These are phyloP conservation scores for Osmanthus fragrans DNA, from an alignment of 257 asterid genomes.

Conservation along the genomic window DNA sequence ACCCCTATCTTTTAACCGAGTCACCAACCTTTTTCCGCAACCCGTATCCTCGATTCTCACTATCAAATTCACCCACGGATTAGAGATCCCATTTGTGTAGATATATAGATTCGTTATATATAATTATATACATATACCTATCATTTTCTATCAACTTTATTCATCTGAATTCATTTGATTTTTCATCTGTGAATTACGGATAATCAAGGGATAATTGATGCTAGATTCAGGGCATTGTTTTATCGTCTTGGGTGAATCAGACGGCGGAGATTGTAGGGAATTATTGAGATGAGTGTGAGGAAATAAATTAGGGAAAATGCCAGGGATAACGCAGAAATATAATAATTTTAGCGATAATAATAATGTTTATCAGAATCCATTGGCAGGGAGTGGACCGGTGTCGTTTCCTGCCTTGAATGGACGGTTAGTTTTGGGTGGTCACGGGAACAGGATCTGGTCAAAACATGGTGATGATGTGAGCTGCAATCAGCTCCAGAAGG, in stretches of 20 bases:
- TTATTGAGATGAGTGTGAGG: conserved; percentile 41
- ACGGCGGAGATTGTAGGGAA: conserved; percentile 30
- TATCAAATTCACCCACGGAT: conserved; percentile 40
- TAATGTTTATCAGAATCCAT: conserved; percentile 32
- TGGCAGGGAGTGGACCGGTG: conserved; percentile 41
- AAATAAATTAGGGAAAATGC: conserved; percentile 61
- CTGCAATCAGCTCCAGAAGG: conserved; percentile 89
- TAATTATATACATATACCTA: background rate
- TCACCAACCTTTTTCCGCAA: background rate
- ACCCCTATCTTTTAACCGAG: conserved; percentile 25
- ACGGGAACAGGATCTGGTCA: conserved; percentile 72
- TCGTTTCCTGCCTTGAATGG: conserved; percentile 40
- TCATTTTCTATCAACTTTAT: conserved; percentile 16
- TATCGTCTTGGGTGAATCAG: conserved; percentile 32
- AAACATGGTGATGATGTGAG: conserved; percentile 64
- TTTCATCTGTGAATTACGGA: conserved; percentile 39
- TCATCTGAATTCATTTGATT: conserved; percentile 37
- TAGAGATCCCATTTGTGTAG: conserved; percentile 27
- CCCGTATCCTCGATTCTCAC: conserved; percentile 60
- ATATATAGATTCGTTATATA: conserved; percentile 5
- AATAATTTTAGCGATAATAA: conserved; percentile 31
- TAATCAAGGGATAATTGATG: conserved; percentile 7
- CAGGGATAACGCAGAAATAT: conserved; percentile 69
- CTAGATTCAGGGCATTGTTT: conserved; percentile 12
- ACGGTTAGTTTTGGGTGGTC: conserved; percentile 36